Base-by-base conservation (phyloP, 2,329 filamentous ascomycete genomes). In the Karstenula rhodostoma region DNA sequence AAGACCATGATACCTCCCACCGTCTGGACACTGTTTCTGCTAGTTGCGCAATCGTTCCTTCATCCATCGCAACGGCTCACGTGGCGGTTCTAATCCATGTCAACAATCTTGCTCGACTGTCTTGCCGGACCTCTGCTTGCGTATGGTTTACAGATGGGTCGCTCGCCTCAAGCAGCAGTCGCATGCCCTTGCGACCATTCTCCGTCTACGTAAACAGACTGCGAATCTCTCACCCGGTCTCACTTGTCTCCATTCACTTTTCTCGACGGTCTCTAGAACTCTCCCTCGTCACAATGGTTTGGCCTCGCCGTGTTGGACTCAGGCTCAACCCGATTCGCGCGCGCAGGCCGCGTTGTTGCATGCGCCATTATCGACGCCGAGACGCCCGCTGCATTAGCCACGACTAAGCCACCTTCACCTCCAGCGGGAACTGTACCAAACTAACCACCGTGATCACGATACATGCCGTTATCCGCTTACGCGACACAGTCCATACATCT, bases 391-490 rank as follows among this genome's bases (percentile, higher is more conserved):
- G 47, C 54, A 47, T 55, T 19, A 60, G 58, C 58, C 58, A 60
- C 58, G 27, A 40, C 58, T 53, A 40, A 60, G 58, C 58, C 58
- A 60, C 58, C 47, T 48, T 52, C 48, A 56, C 37, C 37, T 19
- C 33, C 19, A 42, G 17, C 29, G 35, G 43, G 22, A 44, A 43
- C 23, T 19, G 23, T 27, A 43, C 58, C 40, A 35, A 42, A 35
- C 46, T 19, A 48, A 43, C 29, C 32, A 40, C 29, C 49, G 25
- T 42, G 32, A 23, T 54, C 17, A 40, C 49, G 13, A 17, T 52
- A 40, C 49, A 35, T 56, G 46, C 53, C 27, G 49, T 37, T 56
- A 51, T 49, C 52, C 44, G 44, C 25, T 60, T 43, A 60, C 52
- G 29, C 58, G 44, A 51, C 35, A 40, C 4, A 33, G 29, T 35